Evolutionary conservation across 805 yeast species (phyloP).

Genomic region (Saturnispora halmiae): DNA sequence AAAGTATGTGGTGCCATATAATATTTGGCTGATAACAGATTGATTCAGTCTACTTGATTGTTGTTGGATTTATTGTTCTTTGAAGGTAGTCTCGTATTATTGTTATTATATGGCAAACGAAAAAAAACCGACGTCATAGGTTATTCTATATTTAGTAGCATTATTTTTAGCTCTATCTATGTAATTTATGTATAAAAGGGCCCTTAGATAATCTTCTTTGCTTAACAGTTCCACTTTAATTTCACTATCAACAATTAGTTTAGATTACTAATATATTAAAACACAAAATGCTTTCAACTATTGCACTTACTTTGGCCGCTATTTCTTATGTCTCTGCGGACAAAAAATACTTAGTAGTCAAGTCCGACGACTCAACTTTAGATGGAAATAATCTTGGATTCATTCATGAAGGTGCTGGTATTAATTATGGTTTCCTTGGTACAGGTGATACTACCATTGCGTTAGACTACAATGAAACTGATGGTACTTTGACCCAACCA

Average conservation of each 20-base stretch:
- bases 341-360: constrained; percentile 18
- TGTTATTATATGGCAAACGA: too few species aligned
- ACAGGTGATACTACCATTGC: constrained; percentile 7
- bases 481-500: constrained; percentile 1
- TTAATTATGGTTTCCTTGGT: constrained; percentile 32
- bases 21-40: too few species aligned
- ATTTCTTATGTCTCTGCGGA: constrained; percentile 14
- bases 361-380: constrained; percentile 24
- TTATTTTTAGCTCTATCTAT: too few species aligned
- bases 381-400: constrained; percentile 25
- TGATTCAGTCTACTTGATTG: too few species aligned
- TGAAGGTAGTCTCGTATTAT: too few species aligned
- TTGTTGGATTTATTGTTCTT: too few species aligned
- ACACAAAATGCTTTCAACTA: constrained; percentile 11
- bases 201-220: neutral
- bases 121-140: too few species aligned
- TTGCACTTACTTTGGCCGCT: constrained; percentile 10
- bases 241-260: neutral
- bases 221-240: neutral
- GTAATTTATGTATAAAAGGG: too few species aligned
- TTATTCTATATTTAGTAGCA: too few species aligned
- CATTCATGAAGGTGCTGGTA: constrained; percentile 42
- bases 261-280: too few species aligned
- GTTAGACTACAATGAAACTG: constrained; percentile 15
- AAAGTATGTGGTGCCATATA: too few species aligned